Percentiles rank a stretch among this genome's conserved stretches.
Conservation (phyloP, 495 filamentous ascomycete species). For the Aspergillus egyptiacus region DNA sequence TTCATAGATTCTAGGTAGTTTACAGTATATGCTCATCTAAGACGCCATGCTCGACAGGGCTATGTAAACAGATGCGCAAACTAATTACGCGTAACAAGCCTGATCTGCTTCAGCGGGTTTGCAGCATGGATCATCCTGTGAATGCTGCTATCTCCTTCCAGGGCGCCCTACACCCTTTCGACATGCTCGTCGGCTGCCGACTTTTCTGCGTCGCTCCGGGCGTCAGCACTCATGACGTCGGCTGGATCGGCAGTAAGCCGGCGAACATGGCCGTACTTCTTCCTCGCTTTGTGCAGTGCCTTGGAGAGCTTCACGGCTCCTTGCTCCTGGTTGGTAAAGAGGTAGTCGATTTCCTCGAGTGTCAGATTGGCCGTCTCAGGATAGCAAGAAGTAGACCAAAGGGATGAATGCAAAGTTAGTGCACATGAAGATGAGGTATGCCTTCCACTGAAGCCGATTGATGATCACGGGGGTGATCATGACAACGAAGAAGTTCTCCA, state of each 20-base stretch:
- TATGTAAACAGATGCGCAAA: too few species aligned
- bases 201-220: slow-evolving; percentile 2
- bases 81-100: too few species aligned
- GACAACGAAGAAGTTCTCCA: slow-evolving; percentile 51
- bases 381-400: slow-evolving; percentile 40
- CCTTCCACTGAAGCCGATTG: slow-evolving; percentile 48
- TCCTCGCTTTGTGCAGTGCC: slow-evolving; percentile 15
- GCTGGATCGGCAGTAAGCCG: not conserved
- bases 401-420: slow-evolving; percentile 48
- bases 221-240: not conserved
- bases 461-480: slow-evolving; percentile 55
- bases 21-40: too few species aligned
- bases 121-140: too few species aligned
- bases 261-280: slow-evolving; percentile 5
- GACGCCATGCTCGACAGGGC: too few species aligned
- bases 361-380: slow-evolving; percentile 42
- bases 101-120: too few species aligned
- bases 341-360: slow-evolving; percentile 33
- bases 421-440: slow-evolving; percentile 55
- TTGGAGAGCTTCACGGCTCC: slow-evolving; percentile 16
- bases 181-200: slow-evolving; percentile 8
- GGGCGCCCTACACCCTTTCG: slow-evolving; percentile 1
- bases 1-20: too few species aligned
- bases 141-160: not conserved
- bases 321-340: slow-evolving; percentile 21